Base-by-base conservation (phyloP, 495 filamentous ascomycete species). In the Lindgomyces ingoldianus region DNA sequence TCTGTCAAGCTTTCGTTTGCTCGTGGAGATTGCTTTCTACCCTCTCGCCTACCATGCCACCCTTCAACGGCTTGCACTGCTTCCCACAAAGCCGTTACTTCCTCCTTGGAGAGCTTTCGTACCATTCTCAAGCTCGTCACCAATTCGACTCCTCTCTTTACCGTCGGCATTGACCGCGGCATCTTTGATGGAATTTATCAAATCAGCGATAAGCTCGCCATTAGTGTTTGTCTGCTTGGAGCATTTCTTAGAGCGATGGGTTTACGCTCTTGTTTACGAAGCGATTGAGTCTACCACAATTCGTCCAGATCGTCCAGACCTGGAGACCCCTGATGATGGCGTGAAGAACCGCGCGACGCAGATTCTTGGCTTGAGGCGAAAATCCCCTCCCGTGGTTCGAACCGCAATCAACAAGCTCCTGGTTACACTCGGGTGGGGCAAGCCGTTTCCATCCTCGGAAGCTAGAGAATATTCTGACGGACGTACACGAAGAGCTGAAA, bases 41-140 rank as follows among this genome's bases (percentile, higher is more conserved):
- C 67, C 67, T 2, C 50, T 70, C 3, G 51, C 41, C 4, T 65
- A 70, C 58, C 62, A 70, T 55, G n/a, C 46, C 11, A 52, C 14
- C 26, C 46, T 70, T 19, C 67, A 70, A 50, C 50, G 67, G 25
- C 62, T 70, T 27, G 61, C 57, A 12, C 52, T 70, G 10, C 6
- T 65, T 12, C 62, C 67, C 1, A 36, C 62, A 21, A 30, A 44
- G 22, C 66, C 62, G 9, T 26, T 60, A 16, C 49, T 62, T 11
- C 67, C 67, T 12, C 47, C 50, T 9, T 56, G 44, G 26, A 57
- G 26, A 45, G 29, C 67, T 12, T 62, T 70, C 26, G 48, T 65
- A 46, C 67, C 67, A 11, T 70, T 70, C 52, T 65, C 62, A 16
- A 21, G 21, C 16, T 51, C 18, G 14, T 69, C 66, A 18, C 66